Evolutionary conservation across 73 alveolate genomes (phyloP).

Genomic region (Halteria grandinella): DNA sequence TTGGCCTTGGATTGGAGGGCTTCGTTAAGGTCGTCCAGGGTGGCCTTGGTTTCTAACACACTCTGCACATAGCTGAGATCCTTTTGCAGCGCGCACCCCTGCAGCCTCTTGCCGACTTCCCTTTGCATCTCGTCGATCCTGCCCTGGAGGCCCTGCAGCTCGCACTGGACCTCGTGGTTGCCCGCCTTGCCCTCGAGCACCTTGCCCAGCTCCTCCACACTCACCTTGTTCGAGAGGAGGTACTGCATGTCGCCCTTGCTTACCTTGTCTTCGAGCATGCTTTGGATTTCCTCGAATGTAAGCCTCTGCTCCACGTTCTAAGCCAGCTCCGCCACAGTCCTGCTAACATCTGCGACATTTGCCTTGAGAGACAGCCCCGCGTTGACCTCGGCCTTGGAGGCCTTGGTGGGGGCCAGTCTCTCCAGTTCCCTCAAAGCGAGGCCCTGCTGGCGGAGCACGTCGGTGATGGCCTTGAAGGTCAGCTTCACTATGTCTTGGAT

Average conservation of each 20-base stretch:
- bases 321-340: too few species aligned
- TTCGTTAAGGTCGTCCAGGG: slow-evolving; percentile 84
- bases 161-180: slow-evolving; percentile 71
- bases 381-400: slow-evolving; percentile 89
- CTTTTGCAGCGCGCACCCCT: slow-evolving; percentile 70
- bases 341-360: too few species aligned
- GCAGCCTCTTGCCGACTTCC: slow-evolving; percentile 64
- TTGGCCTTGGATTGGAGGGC: slow-evolving; percentile 86
- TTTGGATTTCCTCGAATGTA: slow-evolving; percentile 86
- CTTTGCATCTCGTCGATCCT: slow-evolving; percentile 73
- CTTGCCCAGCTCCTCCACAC: slow-evolving; percentile 77
- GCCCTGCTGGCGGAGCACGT: slow-evolving; percentile 90
- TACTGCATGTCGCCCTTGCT: slow-evolving; percentile 81
- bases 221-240: slow-evolving; percentile 72
- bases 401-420: slow-evolving; percentile 81
- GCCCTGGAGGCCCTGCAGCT: slow-evolving; percentile 56
- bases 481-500: slow-evolving; percentile 91
- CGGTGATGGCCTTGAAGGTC: slow-evolving; percentile 93
- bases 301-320: slow-evolving; percentile 75
- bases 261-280: slow-evolving; percentile 89
- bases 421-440: slow-evolving; percentile 89
- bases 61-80: slow-evolving; percentile 72
- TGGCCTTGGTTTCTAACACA: slow-evolving; percentile 81
- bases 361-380: slow-evolving; percentile 82
- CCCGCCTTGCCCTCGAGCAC: slow-evolving; percentile 81